A percentile compares a stretch with the other conserved stretches of the same genome.
Evolutionary conservation across 148 eudicot genomes (phyloP).

Genomic region (Talinum fruticosum): DNA sequence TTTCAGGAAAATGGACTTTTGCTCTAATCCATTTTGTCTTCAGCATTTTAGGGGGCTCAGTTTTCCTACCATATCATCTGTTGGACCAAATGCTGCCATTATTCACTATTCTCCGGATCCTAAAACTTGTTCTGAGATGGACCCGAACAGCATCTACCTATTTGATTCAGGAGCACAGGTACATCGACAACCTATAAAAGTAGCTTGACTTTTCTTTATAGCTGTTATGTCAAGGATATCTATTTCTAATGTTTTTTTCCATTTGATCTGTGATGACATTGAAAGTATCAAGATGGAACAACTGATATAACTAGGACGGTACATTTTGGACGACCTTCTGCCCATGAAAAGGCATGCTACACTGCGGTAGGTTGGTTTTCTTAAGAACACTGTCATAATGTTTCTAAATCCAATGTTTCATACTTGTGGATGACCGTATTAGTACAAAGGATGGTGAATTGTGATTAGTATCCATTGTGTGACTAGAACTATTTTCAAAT

Average conservation of each 20-base stretch:
- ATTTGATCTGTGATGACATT: conserved; percentile 12
- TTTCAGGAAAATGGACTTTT: neutral
- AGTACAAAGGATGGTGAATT: neutral
- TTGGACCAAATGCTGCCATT: conserved; percentile 89
- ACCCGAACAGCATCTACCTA: conserved; percentile 73
- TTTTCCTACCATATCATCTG: conserved; percentile 91
- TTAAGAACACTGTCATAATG: neutral
- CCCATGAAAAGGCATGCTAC: conserved; percentile 89
- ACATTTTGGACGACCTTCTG: conserved; percentile 85
- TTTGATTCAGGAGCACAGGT: conserved; percentile 98
- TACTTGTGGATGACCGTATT: neutral
- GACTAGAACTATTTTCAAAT: too few species aligned
- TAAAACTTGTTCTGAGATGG: conserved; percentile 81
- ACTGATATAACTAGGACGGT: conserved; percentile 96
- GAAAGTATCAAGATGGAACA: conserved; percentile 90
- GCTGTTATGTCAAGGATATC: neutral
- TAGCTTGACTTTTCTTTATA: conserved; percentile 7
- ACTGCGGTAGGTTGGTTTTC: conserved; percentile 64
- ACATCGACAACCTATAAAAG: conserved; percentile 17
- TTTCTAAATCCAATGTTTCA: neutral
- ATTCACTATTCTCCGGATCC: conserved; percentile 73
- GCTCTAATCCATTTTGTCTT: conserved; percentile 6
- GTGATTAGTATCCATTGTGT: neutral
- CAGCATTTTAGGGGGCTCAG: conserved; percentile 91
- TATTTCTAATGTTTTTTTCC: conserved; percentile 10